Conservation (phyloP, 1,284 basidiomycete species). For the Trichosporon ovoides region DNA sequence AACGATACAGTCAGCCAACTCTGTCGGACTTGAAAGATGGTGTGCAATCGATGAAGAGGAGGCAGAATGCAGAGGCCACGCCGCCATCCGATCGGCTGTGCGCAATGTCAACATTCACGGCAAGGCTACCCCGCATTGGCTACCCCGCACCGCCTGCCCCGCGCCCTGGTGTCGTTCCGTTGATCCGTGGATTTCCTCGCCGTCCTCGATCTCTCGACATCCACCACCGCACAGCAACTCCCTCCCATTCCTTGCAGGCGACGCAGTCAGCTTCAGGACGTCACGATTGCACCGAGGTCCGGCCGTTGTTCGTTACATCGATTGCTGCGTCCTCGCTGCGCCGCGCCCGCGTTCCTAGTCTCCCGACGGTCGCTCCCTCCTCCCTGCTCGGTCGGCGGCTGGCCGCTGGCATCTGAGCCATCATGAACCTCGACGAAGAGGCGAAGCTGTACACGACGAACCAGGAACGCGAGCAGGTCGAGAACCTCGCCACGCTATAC, state of each 20-base stretch:
- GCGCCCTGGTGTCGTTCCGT: neutral
- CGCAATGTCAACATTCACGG: no score
- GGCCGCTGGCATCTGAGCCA: neutral
- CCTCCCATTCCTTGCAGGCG: neutral
- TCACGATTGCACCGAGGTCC: neutral
- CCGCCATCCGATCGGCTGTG: neutral
- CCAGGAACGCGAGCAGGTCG: constrained; percentile 81
- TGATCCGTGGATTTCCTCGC: constrained; percentile 1
- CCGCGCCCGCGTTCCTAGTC: neutral
- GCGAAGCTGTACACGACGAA: constrained; percentile 83
- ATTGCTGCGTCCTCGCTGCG: no score
- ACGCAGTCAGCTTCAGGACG: neutral
- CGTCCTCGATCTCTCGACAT: neutral
- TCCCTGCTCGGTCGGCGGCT: neutral
- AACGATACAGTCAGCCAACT: no score
- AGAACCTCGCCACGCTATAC: constrained; percentile 83
- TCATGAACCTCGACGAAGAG: constrained; percentile 71
- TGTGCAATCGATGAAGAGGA: neutral
- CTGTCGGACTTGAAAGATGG: no score
- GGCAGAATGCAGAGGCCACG: neutral
- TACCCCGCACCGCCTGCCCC: neutral
- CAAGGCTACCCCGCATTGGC: constrained; percentile 5
- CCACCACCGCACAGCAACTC: neutral
- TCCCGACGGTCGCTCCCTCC: neutral
- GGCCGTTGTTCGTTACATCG: neutral